phyloP scores from a whole-genome alignment of 129 eudicot genomes.

The sunflower (Helianthus annuus) region DNA sequence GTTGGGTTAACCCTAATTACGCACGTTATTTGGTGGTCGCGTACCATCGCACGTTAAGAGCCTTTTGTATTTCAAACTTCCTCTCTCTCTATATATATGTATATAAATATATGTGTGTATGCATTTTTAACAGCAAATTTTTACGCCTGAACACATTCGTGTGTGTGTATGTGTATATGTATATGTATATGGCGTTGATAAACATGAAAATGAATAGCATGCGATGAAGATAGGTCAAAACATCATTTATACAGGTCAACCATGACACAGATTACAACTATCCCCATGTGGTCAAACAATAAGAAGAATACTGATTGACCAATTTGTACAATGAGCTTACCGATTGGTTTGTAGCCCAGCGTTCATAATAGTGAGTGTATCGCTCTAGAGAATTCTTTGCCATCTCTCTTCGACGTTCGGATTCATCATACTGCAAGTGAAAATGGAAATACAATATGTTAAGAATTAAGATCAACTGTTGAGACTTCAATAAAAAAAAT shows the following conservation, averaged over 20 bases:
- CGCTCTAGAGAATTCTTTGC: conserved; percentile 97
- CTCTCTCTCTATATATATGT: no score
- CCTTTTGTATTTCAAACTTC: no score
- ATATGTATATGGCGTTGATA: no score
- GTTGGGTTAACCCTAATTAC: no score
- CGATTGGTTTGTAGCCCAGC: conserved; percentile 95
- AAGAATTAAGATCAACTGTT: background rate
- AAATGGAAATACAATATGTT: background rate
- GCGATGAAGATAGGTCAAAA: background rate
- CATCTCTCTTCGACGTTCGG: conserved; percentile 88
- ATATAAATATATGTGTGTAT: no score
- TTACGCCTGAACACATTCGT: no score
- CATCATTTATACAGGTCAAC: conserved; percentile 1
- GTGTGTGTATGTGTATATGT: no score
- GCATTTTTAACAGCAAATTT: no score
- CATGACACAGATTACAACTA: conserved; percentile 11
- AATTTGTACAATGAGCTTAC: conserved; percentile 44
- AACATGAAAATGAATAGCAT: background rate
- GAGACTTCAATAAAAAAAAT: background rate
- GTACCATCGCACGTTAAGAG: no score
- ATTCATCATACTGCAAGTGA: conserved; percentile 70
- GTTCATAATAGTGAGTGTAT: conserved; percentile 95
- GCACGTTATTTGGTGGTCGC: no score
- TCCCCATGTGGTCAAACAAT: conserved; percentile 13
- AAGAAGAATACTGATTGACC: background rate